Evolutionary conservation across 768 basidiomycete species (phyloP).

Genomic region (Suillus occidentalis): DNA sequence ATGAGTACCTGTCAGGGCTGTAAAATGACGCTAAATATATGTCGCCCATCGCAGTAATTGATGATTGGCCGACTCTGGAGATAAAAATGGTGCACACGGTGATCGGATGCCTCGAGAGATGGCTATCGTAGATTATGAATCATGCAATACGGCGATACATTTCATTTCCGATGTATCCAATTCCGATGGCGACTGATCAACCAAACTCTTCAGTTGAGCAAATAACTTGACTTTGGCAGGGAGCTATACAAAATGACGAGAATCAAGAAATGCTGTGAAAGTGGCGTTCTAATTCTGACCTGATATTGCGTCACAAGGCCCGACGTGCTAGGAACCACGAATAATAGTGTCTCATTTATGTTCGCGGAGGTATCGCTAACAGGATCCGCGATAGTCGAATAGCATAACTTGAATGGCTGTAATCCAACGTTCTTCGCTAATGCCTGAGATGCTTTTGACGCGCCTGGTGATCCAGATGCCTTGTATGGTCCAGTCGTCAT

Average conservation of each 20-base stretch:
- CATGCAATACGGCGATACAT: not conserved
- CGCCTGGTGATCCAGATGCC: not conserved
- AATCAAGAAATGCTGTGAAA: not conserved
- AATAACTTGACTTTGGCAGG: conserved; percentile 46
- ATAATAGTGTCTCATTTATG: conserved; percentile 65
- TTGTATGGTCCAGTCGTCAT: conserved; percentile 17
- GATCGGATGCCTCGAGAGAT: not conserved
- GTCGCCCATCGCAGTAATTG: not conserved
- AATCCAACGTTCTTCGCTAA: conserved; percentile 19
- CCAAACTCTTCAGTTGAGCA: conserved; percentile 29
- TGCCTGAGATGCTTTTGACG: conserved; percentile 11
- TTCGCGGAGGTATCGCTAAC: not conserved
- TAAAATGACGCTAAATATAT: not conserved
- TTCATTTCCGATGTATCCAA: conserved; percentile 14
- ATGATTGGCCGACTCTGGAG: not conserved
- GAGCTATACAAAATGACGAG: conserved; percentile 31
- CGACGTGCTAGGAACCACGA: conserved; percentile 75
- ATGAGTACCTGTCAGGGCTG: not conserved
- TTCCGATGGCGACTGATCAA: conserved; percentile 21
- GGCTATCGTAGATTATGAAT: not conserved
- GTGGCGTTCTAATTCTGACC: conserved; percentile 37
- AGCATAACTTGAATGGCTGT: conserved; percentile 24
- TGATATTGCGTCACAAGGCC: conserved; percentile 73
- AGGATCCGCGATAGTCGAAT: conserved; percentile 12
- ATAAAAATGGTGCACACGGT: not conserved